These are phyloP conservation scores for Avena insularis DNA, from an alignment of 176 grass and related monocot species.

Conservation along the genomic window DNA sequence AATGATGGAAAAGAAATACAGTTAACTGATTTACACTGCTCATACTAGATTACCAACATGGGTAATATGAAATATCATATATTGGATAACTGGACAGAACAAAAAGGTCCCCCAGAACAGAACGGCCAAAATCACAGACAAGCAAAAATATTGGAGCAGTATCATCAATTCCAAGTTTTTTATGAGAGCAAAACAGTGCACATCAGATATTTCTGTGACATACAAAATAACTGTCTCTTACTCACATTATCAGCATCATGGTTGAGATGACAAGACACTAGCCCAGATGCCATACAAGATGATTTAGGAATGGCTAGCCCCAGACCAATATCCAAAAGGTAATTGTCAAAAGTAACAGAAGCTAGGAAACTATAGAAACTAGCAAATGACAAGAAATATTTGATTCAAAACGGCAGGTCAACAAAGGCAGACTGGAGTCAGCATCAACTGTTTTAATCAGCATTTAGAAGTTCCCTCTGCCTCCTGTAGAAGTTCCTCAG, in stretches of 20 bases:
- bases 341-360: constrained; percentile 38
- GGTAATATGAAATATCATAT: background rate
- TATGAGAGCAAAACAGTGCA: background rate
- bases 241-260: constrained; percentile 7
- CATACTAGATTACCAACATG: background rate
- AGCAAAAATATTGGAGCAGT: background rate
- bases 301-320: constrained; percentile 28
- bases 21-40: background rate
- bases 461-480: constrained; percentile 33
- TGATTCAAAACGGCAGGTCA: constrained; percentile 42
- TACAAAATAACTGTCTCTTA: constrained; percentile 9
- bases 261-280: constrained; percentile 19
- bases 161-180: constrained; percentile 4
- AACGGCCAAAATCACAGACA: background rate
- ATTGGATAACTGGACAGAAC: background rate
- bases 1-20: background rate
- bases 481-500: constrained; percentile 66
- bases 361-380: constrained; percentile 44
- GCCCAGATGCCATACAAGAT: constrained; percentile 6
- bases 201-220: background rate
- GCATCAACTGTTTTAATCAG: constrained; percentile 37
- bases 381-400: constrained; percentile 15
- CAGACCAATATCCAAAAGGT: constrained; percentile 45
- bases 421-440: constrained; percentile 34
- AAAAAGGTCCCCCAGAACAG: background rate